phyloP scores from a whole-genome alignment of 257 asterid genomes.

The Striga asiatica region DNA sequence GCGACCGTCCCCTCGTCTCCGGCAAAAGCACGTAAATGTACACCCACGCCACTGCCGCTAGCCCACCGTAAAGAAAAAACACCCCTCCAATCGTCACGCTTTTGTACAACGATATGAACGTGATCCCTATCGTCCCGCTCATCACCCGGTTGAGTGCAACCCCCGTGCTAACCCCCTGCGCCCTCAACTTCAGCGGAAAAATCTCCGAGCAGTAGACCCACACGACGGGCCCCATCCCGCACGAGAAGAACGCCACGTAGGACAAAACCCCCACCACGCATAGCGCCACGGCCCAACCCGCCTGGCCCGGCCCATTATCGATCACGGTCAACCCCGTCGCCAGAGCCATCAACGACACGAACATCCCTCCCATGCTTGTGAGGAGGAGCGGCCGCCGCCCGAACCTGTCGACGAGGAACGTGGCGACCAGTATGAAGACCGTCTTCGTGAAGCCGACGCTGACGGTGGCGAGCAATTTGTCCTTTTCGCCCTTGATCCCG shows the following conservation, averaged over 20 bases:
- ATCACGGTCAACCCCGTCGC: constrained; percentile 37
- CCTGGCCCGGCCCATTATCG: constrained; percentile 18
- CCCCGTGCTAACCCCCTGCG: constrained; percentile 62
- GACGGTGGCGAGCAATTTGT: constrained; percentile 51
- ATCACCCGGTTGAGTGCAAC: constrained; percentile 48
- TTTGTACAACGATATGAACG: constrained; percentile 35
- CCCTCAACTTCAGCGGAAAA: constrained; percentile 52
- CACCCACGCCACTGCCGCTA: constrained; percentile 36
- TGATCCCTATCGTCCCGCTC: constrained; percentile 56
- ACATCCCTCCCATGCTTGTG: constrained; percentile 63
- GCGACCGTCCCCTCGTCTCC: constrained; percentile 55
- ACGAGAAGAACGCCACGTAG: constrained; percentile 54
- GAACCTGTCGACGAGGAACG: constrained; percentile 46
- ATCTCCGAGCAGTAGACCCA: constrained; percentile 72
- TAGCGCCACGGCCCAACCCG: constrained; percentile 35
- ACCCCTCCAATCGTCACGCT: constrained; percentile 41
- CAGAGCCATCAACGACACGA: constrained; percentile 20
- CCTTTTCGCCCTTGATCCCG: constrained; percentile 28
- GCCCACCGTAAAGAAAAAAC: constrained; percentile 32
- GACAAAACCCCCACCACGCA: constrained; percentile 25
- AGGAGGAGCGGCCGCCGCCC: constrained; percentile 68
- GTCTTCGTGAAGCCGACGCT: constrained; percentile 73
- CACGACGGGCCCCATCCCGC: constrained; percentile 71
- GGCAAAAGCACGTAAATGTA: constrained; percentile 46
- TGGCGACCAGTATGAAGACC: constrained; percentile 61